phyloP scores from a whole-genome alignment of 805 yeast species.

The Yarrowia porcina region DNA sequence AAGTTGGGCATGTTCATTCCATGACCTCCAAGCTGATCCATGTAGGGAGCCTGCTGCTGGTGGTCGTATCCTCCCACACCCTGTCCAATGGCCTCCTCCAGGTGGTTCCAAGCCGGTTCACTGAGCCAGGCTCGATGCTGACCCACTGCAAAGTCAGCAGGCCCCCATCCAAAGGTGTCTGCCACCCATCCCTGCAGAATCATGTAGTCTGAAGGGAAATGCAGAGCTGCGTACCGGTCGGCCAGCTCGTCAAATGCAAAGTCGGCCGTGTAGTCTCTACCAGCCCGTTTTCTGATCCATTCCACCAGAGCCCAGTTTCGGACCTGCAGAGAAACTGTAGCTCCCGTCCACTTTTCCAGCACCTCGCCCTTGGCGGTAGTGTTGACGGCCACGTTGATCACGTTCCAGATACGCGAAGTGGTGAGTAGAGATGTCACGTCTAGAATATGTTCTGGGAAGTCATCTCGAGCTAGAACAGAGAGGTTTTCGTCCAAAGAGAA shows the following conservation, averaged over 20 bases:
- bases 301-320: constrained; percentile 40
- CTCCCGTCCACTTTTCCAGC: constrained; percentile 38
- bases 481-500: constrained; percentile 26
- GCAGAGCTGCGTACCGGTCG: constrained; percentile 36
- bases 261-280: constrained; percentile 42
- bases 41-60: neutral
- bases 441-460: constrained; percentile 5
- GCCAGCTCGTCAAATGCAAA: constrained; percentile 42
- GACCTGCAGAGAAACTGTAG: constrained; percentile 40
- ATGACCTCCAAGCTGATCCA: constrained; percentile 10
- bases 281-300: constrained; percentile 40
- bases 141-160: constrained; percentile 40
- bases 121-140: constrained; percentile 40
- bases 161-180: constrained; percentile 36
- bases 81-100: constrained; percentile 34
- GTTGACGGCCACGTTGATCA: constrained; percentile 36
- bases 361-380: constrained; percentile 33
- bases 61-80: neutral
- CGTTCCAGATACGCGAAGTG: constrained; percentile 40
- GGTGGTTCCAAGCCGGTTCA: constrained; percentile 41
- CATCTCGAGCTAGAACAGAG: neutral
- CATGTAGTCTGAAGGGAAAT: constrained; percentile 36
- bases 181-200: constrained; percentile 40
- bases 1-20: constrained; percentile 14
- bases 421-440: constrained; percentile 30